Evolutionary conservation across 2,329 filamentous ascomycete genomes (phyloP).

Genomic region (Arthrobotrys entomopaga): DNA sequence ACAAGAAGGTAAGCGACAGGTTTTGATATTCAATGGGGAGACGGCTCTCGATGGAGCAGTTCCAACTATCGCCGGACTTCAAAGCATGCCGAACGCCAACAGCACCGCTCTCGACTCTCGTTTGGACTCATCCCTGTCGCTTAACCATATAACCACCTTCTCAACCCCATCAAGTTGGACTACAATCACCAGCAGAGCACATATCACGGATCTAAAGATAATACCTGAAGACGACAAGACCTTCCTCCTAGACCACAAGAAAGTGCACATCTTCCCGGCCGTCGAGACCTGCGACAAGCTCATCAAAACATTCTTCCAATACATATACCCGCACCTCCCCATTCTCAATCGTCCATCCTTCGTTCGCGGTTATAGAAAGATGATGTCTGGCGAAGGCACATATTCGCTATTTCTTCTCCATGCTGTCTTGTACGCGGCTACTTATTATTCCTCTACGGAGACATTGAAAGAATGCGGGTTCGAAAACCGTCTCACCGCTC

Average conservation of each 20-base stretch:
- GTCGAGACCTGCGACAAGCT: slow-evolving; percentile 47
- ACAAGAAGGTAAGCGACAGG: slow-evolving; percentile 51
- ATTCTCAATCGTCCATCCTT: slow-evolving; percentile 47
- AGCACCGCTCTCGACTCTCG: slow-evolving; percentile 39
- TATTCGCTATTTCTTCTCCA: slow-evolving; percentile 49
- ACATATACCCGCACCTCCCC: slow-evolving; percentile 50
- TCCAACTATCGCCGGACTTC: slow-evolving; percentile 50
- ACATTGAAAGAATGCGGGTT: slow-evolving; percentile 50
- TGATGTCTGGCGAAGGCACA: slow-evolving; percentile 45
- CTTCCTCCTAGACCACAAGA: slow-evolving; percentile 50
- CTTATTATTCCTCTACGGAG: slow-evolving; percentile 34
- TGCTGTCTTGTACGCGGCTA: slow-evolving; percentile 39
- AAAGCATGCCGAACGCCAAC: slow-evolving; percentile 50
- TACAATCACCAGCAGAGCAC: slow-evolving; percentile 29
- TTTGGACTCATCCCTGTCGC: slow-evolving; percentile 45
- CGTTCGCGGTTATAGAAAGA: slow-evolving; percentile 49
- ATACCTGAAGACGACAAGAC: slow-evolving; percentile 45
- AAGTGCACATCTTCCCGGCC: slow-evolving; percentile 47
- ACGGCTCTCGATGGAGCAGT: slow-evolving; percentile 52
- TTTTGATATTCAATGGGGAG: slow-evolving; percentile 53
- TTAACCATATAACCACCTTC: slow-evolving; percentile 45
- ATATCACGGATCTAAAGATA: slow-evolving; percentile 46
- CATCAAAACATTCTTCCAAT: slow-evolving; percentile 46
- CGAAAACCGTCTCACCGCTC: slow-evolving; percentile 47
- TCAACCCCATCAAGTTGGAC: slow-evolving; percentile 41